Evolutionary conservation across 257 asterid genomes (phyloP).

Genomic region (Rauvolfia tetraphylla): DNA sequence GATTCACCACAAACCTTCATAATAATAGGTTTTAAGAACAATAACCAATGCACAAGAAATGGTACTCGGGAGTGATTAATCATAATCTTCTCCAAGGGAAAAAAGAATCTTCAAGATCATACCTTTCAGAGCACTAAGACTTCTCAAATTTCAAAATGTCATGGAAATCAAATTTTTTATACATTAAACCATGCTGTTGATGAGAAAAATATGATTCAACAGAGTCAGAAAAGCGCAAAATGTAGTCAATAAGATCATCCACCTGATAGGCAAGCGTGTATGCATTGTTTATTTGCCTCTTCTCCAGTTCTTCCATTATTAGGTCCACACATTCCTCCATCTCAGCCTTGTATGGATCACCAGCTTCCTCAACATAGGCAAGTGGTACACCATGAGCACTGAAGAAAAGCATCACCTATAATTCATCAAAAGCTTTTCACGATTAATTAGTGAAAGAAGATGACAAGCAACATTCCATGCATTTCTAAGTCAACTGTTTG

Average conservation of each 20-base stretch:
- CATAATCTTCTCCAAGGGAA: background rate
- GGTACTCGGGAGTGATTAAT: background rate
- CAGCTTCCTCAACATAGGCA: slow-evolving; percentile 99
- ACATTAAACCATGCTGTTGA: background rate
- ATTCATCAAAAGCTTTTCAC: slow-evolving; percentile 11
- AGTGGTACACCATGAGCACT: slow-evolving; percentile 99
- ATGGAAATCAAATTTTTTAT: background rate
- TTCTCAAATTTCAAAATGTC: background rate
- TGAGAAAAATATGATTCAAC: background rate
- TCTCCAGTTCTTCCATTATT: slow-evolving; percentile 95
- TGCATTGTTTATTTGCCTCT: slow-evolving; percentile 53
- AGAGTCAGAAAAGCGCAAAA: background rate
- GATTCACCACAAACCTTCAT: background rate
- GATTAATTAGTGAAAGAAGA: background rate
- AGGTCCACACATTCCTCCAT: slow-evolving; percentile 99
- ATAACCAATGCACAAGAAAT: background rate
- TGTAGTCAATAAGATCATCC: background rate
- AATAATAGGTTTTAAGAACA: background rate
- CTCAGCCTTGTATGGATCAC: slow-evolving; percentile 99
- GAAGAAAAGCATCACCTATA: slow-evolving; percentile 95
- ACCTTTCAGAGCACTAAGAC: background rate
- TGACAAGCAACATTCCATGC: background rate
- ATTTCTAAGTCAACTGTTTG: too few relatives aligned
- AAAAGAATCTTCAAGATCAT: background rate
- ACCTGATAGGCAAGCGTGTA: slow-evolving; percentile 99